Percentiles rank a stretch among this genome's conserved stretches.
Conservation (phyloP, 2,329 filamentous ascomycete genomes). For the Stachybotrys elegans region DNA sequence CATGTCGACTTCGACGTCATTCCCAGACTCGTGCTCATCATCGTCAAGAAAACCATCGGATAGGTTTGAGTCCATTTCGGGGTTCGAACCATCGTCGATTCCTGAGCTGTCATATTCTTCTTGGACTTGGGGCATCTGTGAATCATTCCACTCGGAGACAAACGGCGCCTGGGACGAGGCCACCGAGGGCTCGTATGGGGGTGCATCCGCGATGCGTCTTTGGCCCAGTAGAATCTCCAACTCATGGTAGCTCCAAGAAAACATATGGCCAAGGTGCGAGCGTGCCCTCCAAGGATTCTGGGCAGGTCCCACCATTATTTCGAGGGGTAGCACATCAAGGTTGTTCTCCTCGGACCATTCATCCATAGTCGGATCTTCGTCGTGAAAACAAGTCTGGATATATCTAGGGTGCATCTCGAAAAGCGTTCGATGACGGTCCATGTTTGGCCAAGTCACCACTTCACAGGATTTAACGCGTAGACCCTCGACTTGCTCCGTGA, state of each 20-base stretch:
- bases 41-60: conserved; percentile 19
- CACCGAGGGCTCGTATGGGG: no score
- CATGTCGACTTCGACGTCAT: conserved; percentile 6
- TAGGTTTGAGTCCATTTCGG: conserved; percentile 16
- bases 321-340: no score
- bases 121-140: conserved; percentile 10
- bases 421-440: no score
- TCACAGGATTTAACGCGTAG: no score
- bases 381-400: no score
- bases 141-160: conserved; percentile 10
- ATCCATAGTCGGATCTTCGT: no score
- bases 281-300: conserved; percentile 4
- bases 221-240: conserved; percentile 3
- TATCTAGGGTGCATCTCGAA: no score
- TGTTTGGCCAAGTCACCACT: no score
- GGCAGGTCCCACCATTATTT: no score
- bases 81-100: conserved; percentile 29
- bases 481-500: no score
- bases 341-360: no score
- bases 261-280: conserved; percentile 9
- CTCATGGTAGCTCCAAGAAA: conserved; percentile 21
- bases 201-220: no score
- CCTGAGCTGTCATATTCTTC: conserved; percentile 34
- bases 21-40: conserved; percentile 16
- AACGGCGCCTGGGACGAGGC: conserved; percentile 12